These are phyloP conservation scores for Penicillium fimorum DNA, from an alignment of 495 filamentous ascomycete species.

Conservation along the genomic window DNA sequence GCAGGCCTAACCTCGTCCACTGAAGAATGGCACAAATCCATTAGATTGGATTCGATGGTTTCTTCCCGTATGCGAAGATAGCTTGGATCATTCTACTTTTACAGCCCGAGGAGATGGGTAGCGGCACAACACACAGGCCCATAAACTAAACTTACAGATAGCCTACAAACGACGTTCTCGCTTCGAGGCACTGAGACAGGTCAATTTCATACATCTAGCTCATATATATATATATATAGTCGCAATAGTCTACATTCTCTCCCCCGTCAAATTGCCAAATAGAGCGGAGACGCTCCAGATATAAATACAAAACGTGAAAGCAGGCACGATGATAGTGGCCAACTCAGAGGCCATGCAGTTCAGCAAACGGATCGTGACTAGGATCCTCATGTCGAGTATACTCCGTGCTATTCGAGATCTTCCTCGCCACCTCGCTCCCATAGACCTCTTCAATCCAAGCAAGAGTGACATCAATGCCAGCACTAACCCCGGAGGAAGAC, in stretches of 20 bases:
- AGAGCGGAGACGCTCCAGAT: not conserved
- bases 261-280: not conserved
- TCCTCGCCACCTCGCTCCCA: constrained; percentile 16
- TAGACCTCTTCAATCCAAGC: constrained; percentile 28
- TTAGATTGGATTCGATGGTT: too few species aligned
- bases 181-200: not conserved
- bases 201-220: not conserved
- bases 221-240: not conserved
- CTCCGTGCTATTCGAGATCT: constrained; percentile 18
- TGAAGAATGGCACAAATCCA: too few species aligned
- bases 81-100: too few species aligned
- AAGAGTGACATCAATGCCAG: constrained; percentile 62
- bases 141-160: too few species aligned
- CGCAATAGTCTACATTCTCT: not conserved
- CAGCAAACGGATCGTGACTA: constrained; percentile 24
- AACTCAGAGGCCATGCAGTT: constrained; percentile 19
- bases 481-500: constrained; percentile 60
- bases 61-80: too few species aligned
- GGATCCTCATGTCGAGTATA: constrained; percentile 21
- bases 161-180: not conserved
- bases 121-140: too few species aligned
- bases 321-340: not conserved
- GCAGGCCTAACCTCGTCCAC: too few species aligned
- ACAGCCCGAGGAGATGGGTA: too few species aligned
- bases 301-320: not conserved